Evolutionary conservation across 805 yeast species (phyloP).

Genomic region (Ogataea nakhonphanomensis): DNA sequence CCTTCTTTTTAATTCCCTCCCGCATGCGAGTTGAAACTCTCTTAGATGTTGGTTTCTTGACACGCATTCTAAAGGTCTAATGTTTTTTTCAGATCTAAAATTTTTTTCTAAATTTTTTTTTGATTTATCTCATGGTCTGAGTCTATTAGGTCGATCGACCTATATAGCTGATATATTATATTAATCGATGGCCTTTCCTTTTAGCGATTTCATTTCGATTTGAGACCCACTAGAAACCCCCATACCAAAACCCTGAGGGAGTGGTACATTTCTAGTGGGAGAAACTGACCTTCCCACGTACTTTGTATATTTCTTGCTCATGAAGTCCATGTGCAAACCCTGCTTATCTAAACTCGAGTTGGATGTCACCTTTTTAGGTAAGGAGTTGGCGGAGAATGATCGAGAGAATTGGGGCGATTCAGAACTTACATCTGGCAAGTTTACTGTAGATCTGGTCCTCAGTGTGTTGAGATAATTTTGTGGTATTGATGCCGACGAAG

Average conservation of each 20-base stretch:
- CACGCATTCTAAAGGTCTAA: constrained; percentile 27
- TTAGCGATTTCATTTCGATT: constrained; percentile 19
- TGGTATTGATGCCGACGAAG: constrained; percentile 6
- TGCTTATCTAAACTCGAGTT: constrained; percentile 6
- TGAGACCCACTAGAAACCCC: constrained; percentile 14
- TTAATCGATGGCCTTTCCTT: constrained; percentile 17
- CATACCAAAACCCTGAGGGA: constrained; percentile 8
- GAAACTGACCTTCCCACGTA: constrained; percentile 12
- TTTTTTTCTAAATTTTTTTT: constrained; percentile 5
- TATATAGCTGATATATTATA: not conserved
- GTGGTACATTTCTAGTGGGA: constrained; percentile 7
- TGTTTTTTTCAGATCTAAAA: constrained; percentile 10
- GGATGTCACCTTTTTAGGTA: constrained; percentile 9
- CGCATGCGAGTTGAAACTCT: constrained; percentile 89
- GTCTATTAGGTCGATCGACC: constrained; percentile 4
- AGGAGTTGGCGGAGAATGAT: constrained; percentile 15
- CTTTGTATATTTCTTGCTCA: constrained; percentile 26
- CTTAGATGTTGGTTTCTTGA: constrained; percentile 67
- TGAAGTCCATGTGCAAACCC: constrained; percentile 18
- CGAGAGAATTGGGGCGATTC: constrained; percentile 11
- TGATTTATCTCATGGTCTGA: not conserved
- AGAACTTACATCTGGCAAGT: constrained; percentile 20
- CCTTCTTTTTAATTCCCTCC: constrained; percentile 95
- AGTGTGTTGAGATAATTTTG: constrained; percentile 13
- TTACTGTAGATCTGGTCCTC: constrained; percentile 32